Conservation (phyloP, 2,329 filamentous ascomycete genomes). For the Thielaviopsis populi region DNA sequence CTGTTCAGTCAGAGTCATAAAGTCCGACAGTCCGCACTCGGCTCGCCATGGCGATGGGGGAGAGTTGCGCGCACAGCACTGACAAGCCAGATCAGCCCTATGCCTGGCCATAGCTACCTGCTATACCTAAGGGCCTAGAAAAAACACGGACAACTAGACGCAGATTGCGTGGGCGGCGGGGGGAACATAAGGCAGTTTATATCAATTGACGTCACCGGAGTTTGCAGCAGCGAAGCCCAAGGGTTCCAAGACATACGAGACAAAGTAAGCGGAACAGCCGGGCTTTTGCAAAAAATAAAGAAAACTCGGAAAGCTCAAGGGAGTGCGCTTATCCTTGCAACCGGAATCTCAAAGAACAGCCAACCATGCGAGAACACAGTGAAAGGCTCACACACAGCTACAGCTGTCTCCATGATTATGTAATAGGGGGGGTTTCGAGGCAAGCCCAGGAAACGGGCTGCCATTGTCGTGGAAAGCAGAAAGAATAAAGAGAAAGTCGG, state of each 20-base stretch:
- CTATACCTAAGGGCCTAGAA: neutral
- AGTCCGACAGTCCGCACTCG: neutral
- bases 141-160: neutral
- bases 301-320: neutral
- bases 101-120: neutral
- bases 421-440: neutral
- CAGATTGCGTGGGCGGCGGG: neutral
- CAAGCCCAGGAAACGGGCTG: neutral
- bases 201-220: conserved; percentile 2
- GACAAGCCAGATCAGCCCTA: neutral
- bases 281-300: neutral
- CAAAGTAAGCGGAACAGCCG: conserved; percentile 3
- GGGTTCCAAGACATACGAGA: neutral
- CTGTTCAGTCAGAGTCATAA: neutral
- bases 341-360: neutral
- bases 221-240: neutral
- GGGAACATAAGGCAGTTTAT: neutral
- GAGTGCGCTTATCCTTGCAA: neutral
- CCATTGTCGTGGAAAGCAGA: too few relatives aligned
- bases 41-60: neutral
- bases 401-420: neutral
- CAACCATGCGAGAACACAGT: neutral
- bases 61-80: neutral
- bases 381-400: neutral
- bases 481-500: too few relatives aligned